These are phyloP conservation scores for Paecilomyces variotii DNA, from an alignment of 2,329 filamentous ascomycete species.

Conservation along the genomic window DNA sequence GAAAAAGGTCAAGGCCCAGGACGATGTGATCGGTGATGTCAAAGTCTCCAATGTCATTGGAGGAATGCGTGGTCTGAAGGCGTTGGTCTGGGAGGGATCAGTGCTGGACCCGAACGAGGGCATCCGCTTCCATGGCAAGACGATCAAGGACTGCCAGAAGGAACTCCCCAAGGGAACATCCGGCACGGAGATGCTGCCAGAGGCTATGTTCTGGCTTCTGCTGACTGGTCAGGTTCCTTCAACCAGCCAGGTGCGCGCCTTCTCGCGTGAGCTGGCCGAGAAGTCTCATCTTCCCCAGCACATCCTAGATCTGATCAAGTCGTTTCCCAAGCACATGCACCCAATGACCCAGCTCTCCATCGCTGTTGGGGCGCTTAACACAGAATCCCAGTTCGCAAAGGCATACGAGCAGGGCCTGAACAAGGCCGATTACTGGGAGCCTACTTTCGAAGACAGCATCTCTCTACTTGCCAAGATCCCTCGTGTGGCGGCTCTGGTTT, in stretches of 20 bases:
- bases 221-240: constrained; percentile 88
- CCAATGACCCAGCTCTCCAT: constrained; percentile 98
- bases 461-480: constrained; percentile 91
- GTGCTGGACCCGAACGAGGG: constrained; percentile 95
- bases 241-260: constrained; percentile 66
- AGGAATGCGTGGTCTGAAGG: constrained; percentile 94
- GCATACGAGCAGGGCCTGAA: constrained; percentile 82
- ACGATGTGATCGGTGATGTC: constrained; percentile 77
- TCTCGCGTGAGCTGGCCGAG: constrained; percentile 81
- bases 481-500: constrained; percentile 94
- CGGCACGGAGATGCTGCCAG: constrained; percentile 91
- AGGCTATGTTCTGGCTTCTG: constrained; percentile 99
- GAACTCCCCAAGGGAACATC: constrained; percentile 86
- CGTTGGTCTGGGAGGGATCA: constrained; percentile 98
- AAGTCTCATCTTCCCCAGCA: constrained; percentile 76
- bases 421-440: constrained; percentile 99
- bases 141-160: constrained; percentile 95
- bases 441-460: constrained; percentile 92
- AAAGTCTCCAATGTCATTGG: constrained; percentile 91
- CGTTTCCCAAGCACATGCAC: constrained; percentile 82
- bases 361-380: constrained; percentile 90
- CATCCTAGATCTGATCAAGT: constrained; percentile 78
- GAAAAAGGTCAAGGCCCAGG: constrained; percentile 84
- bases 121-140: constrained; percentile 94
- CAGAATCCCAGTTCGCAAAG: constrained; percentile 88